Percentiles rank a stretch among this genome's conserved stretches.
phyloP scores from a whole-genome alignment of 129 eudicot genomes.

The Silybum marianum region DNA sequence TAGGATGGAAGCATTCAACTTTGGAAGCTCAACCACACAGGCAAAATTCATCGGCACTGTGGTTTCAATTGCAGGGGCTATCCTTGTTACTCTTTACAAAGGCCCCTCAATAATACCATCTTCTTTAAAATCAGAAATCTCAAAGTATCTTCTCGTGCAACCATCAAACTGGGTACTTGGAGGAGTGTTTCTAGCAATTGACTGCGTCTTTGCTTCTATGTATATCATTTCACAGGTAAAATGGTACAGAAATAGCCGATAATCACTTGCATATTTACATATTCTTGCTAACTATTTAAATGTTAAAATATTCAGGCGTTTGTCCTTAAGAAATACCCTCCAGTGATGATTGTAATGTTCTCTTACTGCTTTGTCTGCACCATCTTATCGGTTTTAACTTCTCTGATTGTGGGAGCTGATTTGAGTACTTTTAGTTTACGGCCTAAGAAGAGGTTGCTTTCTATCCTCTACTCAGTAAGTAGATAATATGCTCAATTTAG shows the following conservation, averaged over 20 bases:
- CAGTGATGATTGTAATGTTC: constrained; percentile 59
- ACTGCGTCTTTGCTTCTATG: constrained; percentile 46
- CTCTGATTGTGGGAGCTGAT: constrained; percentile 54
- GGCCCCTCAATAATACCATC: constrained; percentile 55
- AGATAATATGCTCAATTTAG: neutral
- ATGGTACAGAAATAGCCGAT: neutral
- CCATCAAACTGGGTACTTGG: constrained; percentile 67
- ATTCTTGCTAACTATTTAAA: constrained; percentile 8
- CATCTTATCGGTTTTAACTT: constrained; percentile 51
- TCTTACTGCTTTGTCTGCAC: constrained; percentile 65
- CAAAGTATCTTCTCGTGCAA: constrained; percentile 31
- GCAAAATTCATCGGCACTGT: constrained; percentile 71
- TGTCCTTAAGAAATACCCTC: constrained; percentile 59
- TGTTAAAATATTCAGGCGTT: constrained; percentile 51
- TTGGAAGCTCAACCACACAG: constrained; percentile 42
- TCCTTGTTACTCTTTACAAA: constrained; percentile 65
- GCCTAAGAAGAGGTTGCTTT: constrained; percentile 51
- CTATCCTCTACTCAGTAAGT: constrained; percentile 69
- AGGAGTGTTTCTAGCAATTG: constrained; percentile 60
- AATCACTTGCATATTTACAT: neutral
- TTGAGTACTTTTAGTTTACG: constrained; percentile 57
- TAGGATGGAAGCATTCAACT: constrained; percentile 70
- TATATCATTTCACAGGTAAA: constrained; percentile 66
- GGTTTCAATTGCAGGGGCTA: constrained; percentile 76
- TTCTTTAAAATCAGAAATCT: constrained; percentile 18